A percentile compares a stretch with the other conserved stretches of the same genome.
These are phyloP conservation scores for Kwoniella shivajii DNA, from an alignment of 1,284 basidiomycete species.

Conservation along the genomic window DNA sequence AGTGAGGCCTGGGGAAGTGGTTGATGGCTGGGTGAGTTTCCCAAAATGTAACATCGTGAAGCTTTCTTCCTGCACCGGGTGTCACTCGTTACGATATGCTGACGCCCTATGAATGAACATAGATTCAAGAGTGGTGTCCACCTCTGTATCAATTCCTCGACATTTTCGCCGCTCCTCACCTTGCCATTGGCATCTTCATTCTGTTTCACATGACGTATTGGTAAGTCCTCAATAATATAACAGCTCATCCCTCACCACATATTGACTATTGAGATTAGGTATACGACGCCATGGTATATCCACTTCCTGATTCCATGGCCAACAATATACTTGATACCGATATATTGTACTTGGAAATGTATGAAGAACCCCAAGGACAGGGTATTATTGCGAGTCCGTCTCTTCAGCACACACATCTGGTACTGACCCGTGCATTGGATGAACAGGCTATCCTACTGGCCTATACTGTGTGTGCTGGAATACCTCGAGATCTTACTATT, in stretches of 20 bases:
- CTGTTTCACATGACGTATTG: constrained; percentile 30
- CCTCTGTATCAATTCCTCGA: constrained; percentile 32
- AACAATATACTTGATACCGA: constrained; percentile 29
- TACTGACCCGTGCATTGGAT: background rate
- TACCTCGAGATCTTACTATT: constrained; percentile 38
- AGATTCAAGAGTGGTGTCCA: constrained; percentile 34
- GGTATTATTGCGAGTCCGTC: constrained; percentile 24
- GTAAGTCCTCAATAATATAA: constrained; percentile 18
- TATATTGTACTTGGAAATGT: constrained; percentile 21
- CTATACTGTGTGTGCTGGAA: constrained; percentile 27
- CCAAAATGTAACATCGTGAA: background rate
- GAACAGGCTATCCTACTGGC: constrained; percentile 40
- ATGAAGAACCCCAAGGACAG: constrained; percentile 23
- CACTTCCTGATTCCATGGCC: constrained; percentile 31
- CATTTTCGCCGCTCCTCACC: constrained; percentile 31
- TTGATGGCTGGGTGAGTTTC: constrained; percentile 31
- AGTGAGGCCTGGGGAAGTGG: constrained; percentile 12
- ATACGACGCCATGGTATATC: constrained; percentile 33
- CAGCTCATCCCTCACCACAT: background rate
- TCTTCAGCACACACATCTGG: background rate
- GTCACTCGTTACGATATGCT: background rate
- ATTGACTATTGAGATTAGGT: too few relatives aligned
- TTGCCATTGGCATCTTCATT: constrained; percentile 23
- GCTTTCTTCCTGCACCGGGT: too few relatives aligned
- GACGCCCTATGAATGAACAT: background rate